phyloP scores from a whole-genome alignment of 768 basidiomycete species.

The Trametes villosa region DNA sequence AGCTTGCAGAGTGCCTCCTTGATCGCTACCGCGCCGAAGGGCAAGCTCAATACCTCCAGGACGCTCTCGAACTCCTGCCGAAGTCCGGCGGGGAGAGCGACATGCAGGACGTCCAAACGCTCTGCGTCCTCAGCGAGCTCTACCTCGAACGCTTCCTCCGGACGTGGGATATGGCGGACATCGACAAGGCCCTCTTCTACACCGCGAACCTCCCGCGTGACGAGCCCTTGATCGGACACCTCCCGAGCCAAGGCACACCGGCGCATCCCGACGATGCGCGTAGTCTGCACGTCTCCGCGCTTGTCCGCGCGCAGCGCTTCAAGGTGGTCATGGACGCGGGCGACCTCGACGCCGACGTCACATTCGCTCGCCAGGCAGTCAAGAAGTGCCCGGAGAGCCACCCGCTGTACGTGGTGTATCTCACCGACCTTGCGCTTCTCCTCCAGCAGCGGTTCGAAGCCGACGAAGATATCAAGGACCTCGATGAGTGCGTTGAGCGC shows the following conservation, averaged over 20 bases:
- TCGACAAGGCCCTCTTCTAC: constrained; percentile 1
- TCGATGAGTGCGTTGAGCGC: constrained; percentile 1
- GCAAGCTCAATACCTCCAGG: background rate
- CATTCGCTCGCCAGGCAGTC: background rate
- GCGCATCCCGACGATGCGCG: background rate
- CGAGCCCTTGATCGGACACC: background rate
- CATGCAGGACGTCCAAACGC: background rate
- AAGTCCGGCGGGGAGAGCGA: background rate
- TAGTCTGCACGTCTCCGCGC: background rate
- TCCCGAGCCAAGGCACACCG: background rate
- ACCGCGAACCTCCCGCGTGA: background rate
- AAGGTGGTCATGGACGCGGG: background rate
- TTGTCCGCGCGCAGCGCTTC: constrained; percentile 1
- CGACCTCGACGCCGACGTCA: background rate
- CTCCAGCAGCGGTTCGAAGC: background rate
- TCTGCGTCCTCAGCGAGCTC: constrained; percentile 1
- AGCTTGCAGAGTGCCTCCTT: constrained; percentile 1
- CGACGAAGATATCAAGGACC: background rate
- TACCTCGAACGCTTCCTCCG: constrained; percentile 3
- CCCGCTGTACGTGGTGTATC: background rate
- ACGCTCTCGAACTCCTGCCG: background rate
- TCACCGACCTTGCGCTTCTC: background rate
- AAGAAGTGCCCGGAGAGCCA: background rate
- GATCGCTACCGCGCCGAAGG: background rate
- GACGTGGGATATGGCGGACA: background rate